Conservation (phyloP, 768 basidiomycete species). For the Dictyophora rubrovolvata region DNA sequence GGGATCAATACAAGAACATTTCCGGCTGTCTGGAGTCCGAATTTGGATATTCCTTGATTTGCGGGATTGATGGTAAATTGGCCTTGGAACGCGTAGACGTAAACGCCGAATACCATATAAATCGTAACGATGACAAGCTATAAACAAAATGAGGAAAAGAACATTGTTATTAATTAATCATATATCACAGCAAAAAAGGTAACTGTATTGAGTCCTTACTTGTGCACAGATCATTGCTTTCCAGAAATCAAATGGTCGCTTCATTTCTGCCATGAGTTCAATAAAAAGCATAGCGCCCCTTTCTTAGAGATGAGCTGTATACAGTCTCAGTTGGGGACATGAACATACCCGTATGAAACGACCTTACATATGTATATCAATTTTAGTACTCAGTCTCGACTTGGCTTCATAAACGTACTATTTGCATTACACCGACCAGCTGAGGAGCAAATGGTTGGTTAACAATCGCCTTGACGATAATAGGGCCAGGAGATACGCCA, state of each 20-base stretch:
- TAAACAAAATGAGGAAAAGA: too few relatives aligned
- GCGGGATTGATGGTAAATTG: constrained; percentile 45
- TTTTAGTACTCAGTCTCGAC: neutral
- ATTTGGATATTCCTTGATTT: constrained; percentile 34
- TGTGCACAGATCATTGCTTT: constrained; percentile 41
- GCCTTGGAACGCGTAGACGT: constrained; percentile 44
- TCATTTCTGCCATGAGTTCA: constrained; percentile 53
- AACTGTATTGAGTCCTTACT: neutral
- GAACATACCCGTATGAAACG: constrained; percentile 41
- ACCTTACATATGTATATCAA: constrained; percentile 23
- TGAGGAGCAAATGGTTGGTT: constrained; percentile 19
- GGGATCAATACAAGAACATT: constrained; percentile 35
- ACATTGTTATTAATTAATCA: neutral
- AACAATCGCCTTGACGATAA: constrained; percentile 22
- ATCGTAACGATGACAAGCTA: constrained; percentile 39
- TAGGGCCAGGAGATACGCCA: constrained; percentile 21
- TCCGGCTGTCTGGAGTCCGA: constrained; percentile 31
- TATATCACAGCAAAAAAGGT: neutral
- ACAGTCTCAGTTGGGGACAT: neutral
- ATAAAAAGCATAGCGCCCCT: constrained; percentile 31
- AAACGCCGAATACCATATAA: constrained; percentile 44
- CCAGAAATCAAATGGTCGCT: constrained; percentile 59
- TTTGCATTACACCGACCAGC: constrained; percentile 56
- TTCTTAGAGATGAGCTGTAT: neutral
- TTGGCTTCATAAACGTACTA: constrained; percentile 19